Percentiles rank a stretch among this genome's conserved stretches.
These are phyloP conservation scores for Coemansia sp. DNA, from an alignment of 192 early-diverging fungal species.

Conservation along the genomic window DNA sequence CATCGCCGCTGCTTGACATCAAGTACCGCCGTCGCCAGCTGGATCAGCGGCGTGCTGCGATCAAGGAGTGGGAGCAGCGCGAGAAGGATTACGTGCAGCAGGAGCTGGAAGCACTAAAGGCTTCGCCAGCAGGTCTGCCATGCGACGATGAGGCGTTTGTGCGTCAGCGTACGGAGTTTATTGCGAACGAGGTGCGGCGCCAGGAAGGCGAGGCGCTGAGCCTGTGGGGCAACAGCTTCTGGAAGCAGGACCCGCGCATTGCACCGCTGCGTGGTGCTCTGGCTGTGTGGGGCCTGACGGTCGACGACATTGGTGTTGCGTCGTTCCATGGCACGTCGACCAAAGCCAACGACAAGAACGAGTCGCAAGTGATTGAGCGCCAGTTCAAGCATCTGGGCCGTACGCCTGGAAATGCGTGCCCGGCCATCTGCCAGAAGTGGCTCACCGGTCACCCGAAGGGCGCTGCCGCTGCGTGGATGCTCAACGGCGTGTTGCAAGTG, in stretches of 20 bases:
- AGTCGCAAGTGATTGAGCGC: conserved; percentile 31
- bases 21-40: conserved; percentile 85
- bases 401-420: conserved; percentile 31
- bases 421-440: conserved; percentile 37
- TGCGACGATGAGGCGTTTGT: conserved; percentile 54
- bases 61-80: conserved; percentile 33
- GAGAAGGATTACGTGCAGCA: conserved; percentile 28
- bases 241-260: conserved; percentile 72
- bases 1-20: conserved; percentile 74
- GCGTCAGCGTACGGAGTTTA: conserved; percentile 39
- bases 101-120: conserved; percentile 34
- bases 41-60: conserved; percentile 39
- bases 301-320: conserved; percentile 27
- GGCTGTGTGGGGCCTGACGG: conserved; percentile 52
- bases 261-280: conserved; percentile 86
- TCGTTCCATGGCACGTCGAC: conserved; percentile 8
- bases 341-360: conserved; percentile 37
- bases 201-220: conserved; percentile 78
- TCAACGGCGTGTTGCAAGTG: conserved; percentile 50
- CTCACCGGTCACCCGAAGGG: conserved; percentile 71
- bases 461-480: conserved; percentile 92
- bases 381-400: conserved; percentile 35
- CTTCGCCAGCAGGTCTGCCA: conserved; percentile 23
- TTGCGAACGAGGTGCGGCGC: conserved; percentile 67
- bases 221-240: conserved; percentile 86